Base-by-base conservation (phyloP, 306 rosid species). In the Canavalia gladiata region DNA sequence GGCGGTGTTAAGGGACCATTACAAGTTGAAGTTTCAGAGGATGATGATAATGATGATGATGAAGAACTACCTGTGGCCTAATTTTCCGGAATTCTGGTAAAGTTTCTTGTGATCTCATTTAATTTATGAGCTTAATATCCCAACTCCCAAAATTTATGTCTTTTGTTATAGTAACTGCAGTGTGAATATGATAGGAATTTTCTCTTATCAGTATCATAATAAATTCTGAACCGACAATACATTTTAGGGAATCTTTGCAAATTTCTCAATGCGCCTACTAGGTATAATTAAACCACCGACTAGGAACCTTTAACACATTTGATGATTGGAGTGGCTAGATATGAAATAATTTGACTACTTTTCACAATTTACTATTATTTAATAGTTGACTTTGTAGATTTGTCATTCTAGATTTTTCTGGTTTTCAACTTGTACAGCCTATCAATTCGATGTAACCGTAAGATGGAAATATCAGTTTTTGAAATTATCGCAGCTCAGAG, bases 1-100 rank as follows among this genome's bases (percentile, higher is more conserved):
- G 83, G 84, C 2, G 87, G 92, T 82, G n/a, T 91, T 50, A 89
- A 85, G 84, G 99, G 98, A 39, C 99, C 99, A 28, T 30, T 95
- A 65, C 87, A 12, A 68, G 52, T 78, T 34, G 88, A 78, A 13
- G 68, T 78, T 67, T 88, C 85, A 62, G 92, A 90, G 51, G 87
- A 83, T 1, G 85, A 81, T 1, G 86, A 84, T 0, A 81, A 57
- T 2, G 67, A 84, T 1, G 86, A 84, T 0, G 82, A 57, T 2
- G 67, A 84, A 34, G 72, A 88, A 45, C 74, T 29, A 34, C 67
- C 45, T 12, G 13, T 68, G 72, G 25, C 82, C 28, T 89, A 82
- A 92, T 77, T 79, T 84, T 82, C 80, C 13, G 3, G 71, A 68
- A 74, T 75, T 68, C 28, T 8, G 90, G 91, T 92, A 83, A 46